Base-by-base conservation (phyloP, 73 alveolate species). In the Effrenium voratum region DNA sequence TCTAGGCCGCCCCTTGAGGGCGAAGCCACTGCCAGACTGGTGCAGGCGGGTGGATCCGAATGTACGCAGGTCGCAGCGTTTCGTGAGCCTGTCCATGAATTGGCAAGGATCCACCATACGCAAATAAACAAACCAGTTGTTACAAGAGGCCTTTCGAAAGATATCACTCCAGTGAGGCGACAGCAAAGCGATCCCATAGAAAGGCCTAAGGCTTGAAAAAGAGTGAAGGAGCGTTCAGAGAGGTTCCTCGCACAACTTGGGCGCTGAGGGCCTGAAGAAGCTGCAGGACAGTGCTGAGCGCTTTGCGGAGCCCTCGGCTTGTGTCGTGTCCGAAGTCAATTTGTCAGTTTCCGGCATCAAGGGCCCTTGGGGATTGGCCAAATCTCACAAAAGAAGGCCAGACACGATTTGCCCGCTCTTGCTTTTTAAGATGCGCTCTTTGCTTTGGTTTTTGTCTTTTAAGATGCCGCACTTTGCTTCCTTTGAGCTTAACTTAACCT, bases 201-300 rank as follows among this genome's bases (percentile, higher is more conserved):
- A 60, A 60, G 73, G 38, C 75, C 75, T 60, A 52, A 52, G 19
- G 26, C 26, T 19, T 52, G 30, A 4, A 4, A n/a, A n/a, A n/a
- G 22, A 60, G 30, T 0, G 40, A 1, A 8, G 8, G 19, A 52
- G 63, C 63, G 26, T n/a, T 19, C 19, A 52, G 19, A 12, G 63
- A 52, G 63, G 63, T 8, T 52, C 63, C 19, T 52, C 63, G 63
- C 8, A 28, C 68, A 8, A 10, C 77, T 8, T 63, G 77, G 13
- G 77, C 26, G 19, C 13, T 40, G 41, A 87, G 95, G 95, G 95
- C 49, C n/a, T 87, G 70, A 30, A 46, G 84, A 87, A 87, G 95
- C 95, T 87, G 50, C 95, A 44, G 43, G 34, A 68, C 70, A 87
- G 85, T 84, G 66, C 95, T n/a, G n/a, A n/a, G n/a, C n/a, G n/a